Evolutionary conservation across 176 grass and related monocot genomes (phyloP), one percentile per base, ranked within the genome.

Genomic region (Bonia amplexicaulis): DNA sequence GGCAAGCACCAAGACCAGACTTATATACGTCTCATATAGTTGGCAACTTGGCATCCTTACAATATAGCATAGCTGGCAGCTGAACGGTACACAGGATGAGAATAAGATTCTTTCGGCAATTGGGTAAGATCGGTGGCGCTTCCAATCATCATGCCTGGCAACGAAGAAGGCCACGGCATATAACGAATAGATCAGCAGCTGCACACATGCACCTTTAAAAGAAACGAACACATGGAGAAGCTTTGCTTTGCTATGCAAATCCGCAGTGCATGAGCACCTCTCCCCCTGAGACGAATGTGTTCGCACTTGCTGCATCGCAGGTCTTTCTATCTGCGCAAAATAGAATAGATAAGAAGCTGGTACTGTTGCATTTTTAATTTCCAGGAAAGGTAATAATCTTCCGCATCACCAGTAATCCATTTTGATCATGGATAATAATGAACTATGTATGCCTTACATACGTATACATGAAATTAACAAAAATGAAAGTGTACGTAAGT

Each of bases 1-100:
- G 68, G 62, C 74, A 86, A 82, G 79, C 66, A 69, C 26, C 74
- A 72, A 12, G 6, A 9, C 49, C 29, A 40, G 82, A 61, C 31
- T 33, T 33, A 33, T 33, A 33, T 33, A 33, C 31, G 2, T 33
- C 31, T 33, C 31, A 33, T 33, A 33, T 33, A 81, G 77, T 45
- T 6, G 83, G 14, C 64, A 5, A 25, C 66, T 45, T 6, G 83
- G 14, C 64, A 5, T 33, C 66, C 62, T 29, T 59, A 9, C 12
- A 22, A 39, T 4, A 65, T 37, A 12, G 59, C 65, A 47, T 84
- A 73, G 57, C 54, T 81, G 71, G 35, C 46, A 48, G 73, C 73
- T 83, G 79, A 22, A 82, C 66, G 48, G 73, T 47, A 31, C 58
- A 63, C 63, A 9, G 41, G 71, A 20, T 12, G 60, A 61, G 22